A percentile compares a stretch with the other conserved stretches of the same genome.
These are phyloP conservation scores for Ophiosphaerella korrae DNA, from an alignment of 2,329 filamentous ascomycete species.

Conservation along the genomic window DNA sequence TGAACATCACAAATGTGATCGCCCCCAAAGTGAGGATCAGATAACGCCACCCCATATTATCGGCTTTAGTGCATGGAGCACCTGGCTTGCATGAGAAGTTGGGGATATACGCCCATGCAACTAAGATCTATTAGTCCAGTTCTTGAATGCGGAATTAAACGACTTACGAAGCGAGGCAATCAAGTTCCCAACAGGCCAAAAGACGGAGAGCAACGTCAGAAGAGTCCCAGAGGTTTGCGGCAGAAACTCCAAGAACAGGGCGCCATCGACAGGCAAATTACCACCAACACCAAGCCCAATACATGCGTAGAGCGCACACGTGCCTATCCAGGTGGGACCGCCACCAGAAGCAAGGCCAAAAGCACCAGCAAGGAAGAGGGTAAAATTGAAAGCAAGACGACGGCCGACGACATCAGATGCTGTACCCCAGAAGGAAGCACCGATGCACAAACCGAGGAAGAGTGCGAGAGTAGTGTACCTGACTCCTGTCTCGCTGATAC, in stretches of 20 bases:
- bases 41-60: conserved; percentile 76
- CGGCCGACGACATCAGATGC: conserved; percentile 79
- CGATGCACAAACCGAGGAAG: conserved; percentile 76
- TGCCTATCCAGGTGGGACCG: conserved; percentile 67
- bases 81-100: conserved; percentile 60
- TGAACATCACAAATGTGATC: conserved; percentile 76
- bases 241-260: conserved; percentile 82
- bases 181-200: conserved; percentile 85
- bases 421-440: conserved; percentile 80
- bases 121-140: conserved; percentile 37
- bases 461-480: conserved; percentile 81
- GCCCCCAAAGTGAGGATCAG: conserved; percentile 73
- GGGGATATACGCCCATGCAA: conserved; percentile 78
- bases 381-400: conserved; percentile 79
- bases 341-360: conserved; percentile 76
- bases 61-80: conserved; percentile 53
- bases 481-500: conserved; percentile 69
- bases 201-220: conserved; percentile 79
- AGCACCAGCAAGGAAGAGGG: conserved; percentile 73
- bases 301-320: conserved; percentile 47
- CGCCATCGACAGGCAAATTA: conserved; percentile 78
- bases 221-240: conserved; percentile 75
- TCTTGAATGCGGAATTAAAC: not conserved
- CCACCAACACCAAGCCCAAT: conserved; percentile 58
- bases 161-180: conserved; percentile 54